Evolutionary conservation across 1,284 basidiomycete genomes (phyloP).

Genomic region (Cutaneotrichosporon sp.): DNA sequence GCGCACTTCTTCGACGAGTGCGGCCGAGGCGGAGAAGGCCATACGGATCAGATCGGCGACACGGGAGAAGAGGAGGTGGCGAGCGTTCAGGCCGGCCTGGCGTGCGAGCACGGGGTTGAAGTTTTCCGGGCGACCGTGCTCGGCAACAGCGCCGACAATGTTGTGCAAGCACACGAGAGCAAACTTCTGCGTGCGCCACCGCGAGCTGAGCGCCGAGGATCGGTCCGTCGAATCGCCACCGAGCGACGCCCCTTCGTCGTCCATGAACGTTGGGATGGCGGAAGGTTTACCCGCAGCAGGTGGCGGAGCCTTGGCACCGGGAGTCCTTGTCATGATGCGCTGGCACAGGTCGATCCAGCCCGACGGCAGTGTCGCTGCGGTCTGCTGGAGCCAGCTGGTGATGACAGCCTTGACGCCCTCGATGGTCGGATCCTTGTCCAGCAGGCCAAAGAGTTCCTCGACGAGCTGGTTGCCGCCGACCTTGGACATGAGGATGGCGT

Average conservation of each 20-base stretch:
- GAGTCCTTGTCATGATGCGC: slow-evolving; percentile 79
- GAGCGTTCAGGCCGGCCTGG: slow-evolving; percentile 30
- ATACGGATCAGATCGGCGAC: slow-evolving; percentile 82
- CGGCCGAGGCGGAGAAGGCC: slow-evolving; percentile 95
- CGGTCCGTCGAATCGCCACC: slow-evolving; percentile 51
- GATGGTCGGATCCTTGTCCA: slow-evolving; percentile 88
- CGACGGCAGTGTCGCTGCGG: slow-evolving; percentile 83
- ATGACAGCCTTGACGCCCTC: slow-evolving; percentile 92
- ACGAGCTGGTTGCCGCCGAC: slow-evolving; percentile 91
- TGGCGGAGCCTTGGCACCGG: slow-evolving; percentile 52
- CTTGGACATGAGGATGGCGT: slow-evolving; percentile 85
- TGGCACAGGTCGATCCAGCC: slow-evolving; percentile 99
- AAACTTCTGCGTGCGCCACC: slow-evolving; percentile 96
- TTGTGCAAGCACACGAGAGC: slow-evolving; percentile 87
- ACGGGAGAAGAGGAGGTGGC: slow-evolving; percentile 42
- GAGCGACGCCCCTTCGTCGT: slow-evolving; percentile 88
- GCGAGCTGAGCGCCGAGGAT: slow-evolving; percentile 59
- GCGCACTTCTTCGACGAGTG: slow-evolving; percentile 90
- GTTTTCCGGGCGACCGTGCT: slow-evolving; percentile 72
- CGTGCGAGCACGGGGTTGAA: slow-evolving; percentile 66
- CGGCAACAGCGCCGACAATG: slow-evolving; percentile 71
- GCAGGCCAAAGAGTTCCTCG: slow-evolving; percentile 87
- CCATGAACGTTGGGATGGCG: slow-evolving; percentile 52
- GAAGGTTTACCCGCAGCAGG: background rate
- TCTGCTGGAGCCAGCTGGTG: slow-evolving; percentile 91